Percentiles rank a stretch among this genome's conserved stretches.
These are phyloP conservation scores for Lavandula angustifolia DNA, from an alignment of 257 asterid genomes.

Conservation along the genomic window DNA sequence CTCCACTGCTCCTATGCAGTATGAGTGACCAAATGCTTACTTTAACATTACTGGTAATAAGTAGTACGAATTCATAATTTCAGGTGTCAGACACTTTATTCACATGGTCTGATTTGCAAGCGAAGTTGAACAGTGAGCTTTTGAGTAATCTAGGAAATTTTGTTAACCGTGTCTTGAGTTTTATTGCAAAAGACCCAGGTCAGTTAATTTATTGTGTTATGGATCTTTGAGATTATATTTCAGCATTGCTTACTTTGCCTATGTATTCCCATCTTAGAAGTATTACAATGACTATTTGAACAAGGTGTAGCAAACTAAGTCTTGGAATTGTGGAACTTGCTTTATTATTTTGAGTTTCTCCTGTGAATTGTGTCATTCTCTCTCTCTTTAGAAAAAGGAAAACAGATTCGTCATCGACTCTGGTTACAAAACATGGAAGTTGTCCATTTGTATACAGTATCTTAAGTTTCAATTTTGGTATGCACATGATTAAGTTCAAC, in stretches of 20 bases:
- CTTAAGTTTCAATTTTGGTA: too few relatives aligned
- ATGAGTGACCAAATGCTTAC: slow-evolving; percentile 6
- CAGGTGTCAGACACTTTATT: slow-evolving; percentile 94
- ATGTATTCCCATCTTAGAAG: neutral
- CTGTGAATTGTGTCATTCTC: neutral
- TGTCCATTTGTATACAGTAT: neutral
- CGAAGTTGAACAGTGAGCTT: slow-evolving; percentile 80
- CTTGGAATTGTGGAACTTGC: slow-evolving; percentile 4
- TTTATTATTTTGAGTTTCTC: neutral
- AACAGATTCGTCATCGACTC: neutral
- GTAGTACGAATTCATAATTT: slow-evolving; percentile 18
- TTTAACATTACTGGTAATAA: slow-evolving; percentile 17
- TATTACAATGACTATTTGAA: slow-evolving; percentile 2
- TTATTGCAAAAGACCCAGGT: slow-evolving; percentile 94
- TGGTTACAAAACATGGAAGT: neutral
- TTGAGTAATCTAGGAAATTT: slow-evolving; percentile 89
- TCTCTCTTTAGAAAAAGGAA: neutral
- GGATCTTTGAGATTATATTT: slow-evolving; percentile 18
- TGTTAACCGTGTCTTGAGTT: slow-evolving; percentile 88
- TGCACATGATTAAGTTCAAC: neutral
- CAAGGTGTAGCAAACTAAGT: slow-evolving; percentile 5
- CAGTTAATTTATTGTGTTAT: slow-evolving; percentile 20
- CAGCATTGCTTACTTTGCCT: slow-evolving; percentile 5
- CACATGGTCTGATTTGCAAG: slow-evolving; percentile 96
- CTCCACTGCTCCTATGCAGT: slow-evolving; percentile 12